These are phyloP conservation scores for Phialophora chinensis DNA, from an alignment of 2,329 filamentous ascomycete species.

Conservation along the genomic window DNA sequence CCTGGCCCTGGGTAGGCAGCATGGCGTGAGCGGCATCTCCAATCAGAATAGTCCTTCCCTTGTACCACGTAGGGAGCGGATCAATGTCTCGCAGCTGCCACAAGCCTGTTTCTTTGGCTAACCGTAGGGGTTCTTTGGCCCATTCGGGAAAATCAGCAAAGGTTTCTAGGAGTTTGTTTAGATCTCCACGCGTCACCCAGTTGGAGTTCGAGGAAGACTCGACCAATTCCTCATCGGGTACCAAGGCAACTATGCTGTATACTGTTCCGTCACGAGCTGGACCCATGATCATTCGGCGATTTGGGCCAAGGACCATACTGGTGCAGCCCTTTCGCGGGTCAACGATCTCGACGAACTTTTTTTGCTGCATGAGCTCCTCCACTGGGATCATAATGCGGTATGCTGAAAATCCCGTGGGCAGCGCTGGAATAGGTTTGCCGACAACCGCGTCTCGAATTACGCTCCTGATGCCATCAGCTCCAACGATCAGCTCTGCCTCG, in stretches of 20 bases:
- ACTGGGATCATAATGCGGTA: neutral
- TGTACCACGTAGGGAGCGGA: conserved; percentile 42
- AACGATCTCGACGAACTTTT: neutral
- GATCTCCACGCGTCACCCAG: neutral
- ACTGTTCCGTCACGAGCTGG: neutral
- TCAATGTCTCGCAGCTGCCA: neutral
- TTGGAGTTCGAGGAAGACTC: neutral
- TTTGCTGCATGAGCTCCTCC: neutral
- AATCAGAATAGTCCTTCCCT: conserved; percentile 40
- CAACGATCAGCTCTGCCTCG: neutral
- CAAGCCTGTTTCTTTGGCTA: neutral
- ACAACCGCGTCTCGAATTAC: neutral
- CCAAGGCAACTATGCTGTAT: neutral
- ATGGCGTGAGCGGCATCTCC: conserved; percentile 45
- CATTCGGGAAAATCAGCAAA: neutral
- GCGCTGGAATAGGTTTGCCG: neutral
- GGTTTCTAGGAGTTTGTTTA: neutral
- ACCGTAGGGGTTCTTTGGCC: neutral
- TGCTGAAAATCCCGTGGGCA: neutral
- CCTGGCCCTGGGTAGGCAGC: conserved; percentile 43
- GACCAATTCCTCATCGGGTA: neutral
- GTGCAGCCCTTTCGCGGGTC: neutral
- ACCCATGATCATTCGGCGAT: neutral
- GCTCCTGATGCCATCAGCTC: neutral
- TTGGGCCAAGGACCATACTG: neutral